Conservation (phyloP, 2,329 filamentous ascomycete species). For the Arachnomyces sp. region DNA sequence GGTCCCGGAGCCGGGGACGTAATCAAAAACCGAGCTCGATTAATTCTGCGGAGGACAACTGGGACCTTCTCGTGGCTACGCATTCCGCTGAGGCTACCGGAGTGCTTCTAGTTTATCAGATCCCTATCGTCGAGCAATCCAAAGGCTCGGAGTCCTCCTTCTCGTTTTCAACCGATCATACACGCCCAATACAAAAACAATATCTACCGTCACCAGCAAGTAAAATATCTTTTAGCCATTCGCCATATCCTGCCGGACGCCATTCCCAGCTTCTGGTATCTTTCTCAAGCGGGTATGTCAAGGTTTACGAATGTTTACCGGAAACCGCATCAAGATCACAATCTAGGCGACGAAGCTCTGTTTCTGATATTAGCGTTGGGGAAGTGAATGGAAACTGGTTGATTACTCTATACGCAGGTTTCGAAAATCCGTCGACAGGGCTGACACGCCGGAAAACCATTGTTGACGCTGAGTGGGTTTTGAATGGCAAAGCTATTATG, state of each 20-base stretch:
- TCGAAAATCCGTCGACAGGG: conserved; percentile 25
- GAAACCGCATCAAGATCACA: conserved; percentile 19
- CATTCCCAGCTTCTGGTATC: conserved; percentile 50
- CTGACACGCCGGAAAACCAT: conserved; percentile 34
- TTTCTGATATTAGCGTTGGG: conserved; percentile 24
- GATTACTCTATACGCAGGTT: conserved; percentile 36
- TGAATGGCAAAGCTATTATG: conserved; percentile 38
- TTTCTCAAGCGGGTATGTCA: conserved; percentile 48
- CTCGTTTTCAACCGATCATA: conserved; percentile 27
- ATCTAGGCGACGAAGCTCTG: conserved; percentile 23
- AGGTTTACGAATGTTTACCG: conserved; percentile 50
- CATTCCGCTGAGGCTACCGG: conserved; percentile 39
- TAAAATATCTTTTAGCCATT: conserved; percentile 48
- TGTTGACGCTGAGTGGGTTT: conserved; percentile 40
- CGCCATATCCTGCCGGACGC: conserved; percentile 44
- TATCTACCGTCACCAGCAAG: conserved; percentile 44
- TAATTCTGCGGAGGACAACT: conserved; percentile 17
- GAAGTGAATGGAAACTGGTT: conserved; percentile 36
- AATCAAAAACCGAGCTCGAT: conserved; percentile 10
- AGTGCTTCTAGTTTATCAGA: conserved; percentile 37
- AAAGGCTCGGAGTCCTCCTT: conserved; percentile 13
- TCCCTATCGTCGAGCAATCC: conserved; percentile 28
- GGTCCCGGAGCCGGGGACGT: conserved; percentile 22
- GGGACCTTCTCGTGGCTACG: conserved; percentile 41
- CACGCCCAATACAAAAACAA: conserved; percentile 40